Evolutionary conservation across 148 eudicot genomes (phyloP), one percentile per base, ranked within the genome.

Genomic region (Camellia sinensis): DNA sequence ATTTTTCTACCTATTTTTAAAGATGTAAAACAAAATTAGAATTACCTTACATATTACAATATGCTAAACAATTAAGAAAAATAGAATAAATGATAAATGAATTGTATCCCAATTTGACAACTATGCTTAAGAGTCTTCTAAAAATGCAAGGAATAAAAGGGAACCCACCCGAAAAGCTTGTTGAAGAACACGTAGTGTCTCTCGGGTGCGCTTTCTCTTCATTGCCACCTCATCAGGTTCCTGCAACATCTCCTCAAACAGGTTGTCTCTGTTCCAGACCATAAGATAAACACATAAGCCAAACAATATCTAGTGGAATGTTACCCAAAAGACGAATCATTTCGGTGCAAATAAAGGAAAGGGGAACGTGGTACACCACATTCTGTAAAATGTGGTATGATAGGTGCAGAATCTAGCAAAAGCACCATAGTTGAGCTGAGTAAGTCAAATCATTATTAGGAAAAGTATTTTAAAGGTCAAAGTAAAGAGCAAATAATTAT

Each of bases 161-260:
- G 67, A 83, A 86, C 90, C 61, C 71, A 94, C 99, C 89, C 93
- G 91, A 88, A 92, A 89, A 78, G 98, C 99, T 81, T 94, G 97
- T 76, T 92, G 91, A 57, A 94, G 92, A 79, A 92, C 84, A 69
- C 89, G 92, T 6, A 93, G 88, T 74, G 90, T 88, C 18, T 92
- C 98, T 40, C 94, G 90, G 53, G 95, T 78, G 56, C 92, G 95
- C 87, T 91, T 96, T 81, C 99, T 87, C 87, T 92, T 96, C 37
- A 76, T 56, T 52, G 97, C 88, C 75, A 96, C 86, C 77, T 94
- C 99, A 76, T 90, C 89, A 67, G 99, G 97, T 84, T 96, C 99
- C 80, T 87, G 98, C 88, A 96, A 80, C 99, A 96, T 92, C 81
- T 96, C 97, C 81, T 92, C 98, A 21, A 96, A 90, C 62, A 94